Evolutionary conservation across 2,329 filamentous ascomycete genomes (phyloP).

Genomic region (Cordyceps farinosa): DNA sequence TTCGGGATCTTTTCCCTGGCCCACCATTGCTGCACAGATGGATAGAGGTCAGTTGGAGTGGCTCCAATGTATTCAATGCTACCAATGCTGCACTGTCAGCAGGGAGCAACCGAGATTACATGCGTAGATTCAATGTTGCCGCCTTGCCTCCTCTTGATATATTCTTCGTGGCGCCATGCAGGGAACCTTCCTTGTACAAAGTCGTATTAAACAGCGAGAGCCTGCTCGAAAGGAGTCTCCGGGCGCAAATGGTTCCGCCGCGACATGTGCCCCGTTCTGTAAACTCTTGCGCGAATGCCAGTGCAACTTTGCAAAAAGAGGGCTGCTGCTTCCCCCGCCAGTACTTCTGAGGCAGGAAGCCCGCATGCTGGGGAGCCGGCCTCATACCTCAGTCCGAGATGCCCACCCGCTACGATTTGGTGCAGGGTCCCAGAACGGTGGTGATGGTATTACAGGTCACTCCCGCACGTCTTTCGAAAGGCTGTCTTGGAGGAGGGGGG

Average conservation of each 20-base stretch:
- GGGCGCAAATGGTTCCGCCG: too few species aligned
- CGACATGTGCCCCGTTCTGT: too few species aligned
- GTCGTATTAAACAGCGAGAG: too few species aligned
- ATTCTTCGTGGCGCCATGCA: too few species aligned
- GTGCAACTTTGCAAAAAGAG: background rate
- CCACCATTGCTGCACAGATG: background rate
- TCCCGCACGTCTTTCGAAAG: background rate
- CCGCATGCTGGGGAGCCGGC: background rate
- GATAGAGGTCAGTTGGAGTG: background rate
- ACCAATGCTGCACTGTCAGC: background rate
- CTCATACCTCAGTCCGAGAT: background rate
- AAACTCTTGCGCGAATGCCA: background rate
- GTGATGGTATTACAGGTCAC: slow-evolving; percentile 4
- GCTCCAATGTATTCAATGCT: background rate
- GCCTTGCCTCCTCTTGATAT: background rate
- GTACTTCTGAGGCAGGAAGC: background rate
- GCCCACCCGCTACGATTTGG: background rate
- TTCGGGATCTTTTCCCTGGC: background rate
- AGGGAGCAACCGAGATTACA: background rate
- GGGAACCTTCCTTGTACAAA: too few species aligned
- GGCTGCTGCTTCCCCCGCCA: background rate
- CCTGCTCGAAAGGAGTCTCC: too few species aligned
- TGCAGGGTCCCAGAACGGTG: background rate
- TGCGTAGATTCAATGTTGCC: background rate
- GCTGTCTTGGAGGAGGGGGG: background rate